Base-by-base conservation (phyloP, 805 yeast species). In the Kluyveromyces nonfermentans region DNA sequence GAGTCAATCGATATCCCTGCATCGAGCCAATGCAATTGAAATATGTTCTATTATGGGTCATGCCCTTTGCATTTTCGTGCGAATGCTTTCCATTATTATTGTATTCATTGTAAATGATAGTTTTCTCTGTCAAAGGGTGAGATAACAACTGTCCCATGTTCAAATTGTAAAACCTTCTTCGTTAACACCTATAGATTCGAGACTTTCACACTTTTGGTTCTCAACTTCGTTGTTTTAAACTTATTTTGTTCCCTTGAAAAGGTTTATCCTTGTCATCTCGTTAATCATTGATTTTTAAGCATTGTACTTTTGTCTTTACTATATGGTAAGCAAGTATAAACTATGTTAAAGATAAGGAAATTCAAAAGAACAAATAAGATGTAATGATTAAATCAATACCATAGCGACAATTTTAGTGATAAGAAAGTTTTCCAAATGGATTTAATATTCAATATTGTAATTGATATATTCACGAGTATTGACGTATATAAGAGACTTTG, bases 1-100 rank as follows among this genome's bases (percentile, higher is more conserved):
- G 85, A 5, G 82, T 71, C 53, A 77, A 64, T 42, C 90, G 63
- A 60, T 81, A 82, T 4, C 90, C 89, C 57, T 82, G 88, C 86
- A 82, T 83, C 25, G 84, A 75, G 2, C 88, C 89, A 5, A 82
- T 68, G 38, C 79, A 71, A 54, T 80, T 80, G 30, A 79, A 60
- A 43, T 59, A 72, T 28, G 37, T 12, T 20, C 35, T 17, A 39
- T 25, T n/a, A 16, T 16, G 19, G 19, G 38, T 17, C 44, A 18
- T 16, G 40, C 19, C 28, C 14, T n/a, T 18, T 21, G 31, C 33
- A 12, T 12, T 30, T 20, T 33, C 33, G 9, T 32, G 20, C 22
- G 36, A 12, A 14, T 33, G 43, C 14, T 48, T 67, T 69, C 39
- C 57, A 12, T 42, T 19, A 9, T 52, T 67, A 42, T 67, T 68